Evolutionary conservation across 2,329 filamentous ascomycete species (phyloP), one percentile per base, ranked within the genome.

Genomic region (Penicillium hordei): DNA sequence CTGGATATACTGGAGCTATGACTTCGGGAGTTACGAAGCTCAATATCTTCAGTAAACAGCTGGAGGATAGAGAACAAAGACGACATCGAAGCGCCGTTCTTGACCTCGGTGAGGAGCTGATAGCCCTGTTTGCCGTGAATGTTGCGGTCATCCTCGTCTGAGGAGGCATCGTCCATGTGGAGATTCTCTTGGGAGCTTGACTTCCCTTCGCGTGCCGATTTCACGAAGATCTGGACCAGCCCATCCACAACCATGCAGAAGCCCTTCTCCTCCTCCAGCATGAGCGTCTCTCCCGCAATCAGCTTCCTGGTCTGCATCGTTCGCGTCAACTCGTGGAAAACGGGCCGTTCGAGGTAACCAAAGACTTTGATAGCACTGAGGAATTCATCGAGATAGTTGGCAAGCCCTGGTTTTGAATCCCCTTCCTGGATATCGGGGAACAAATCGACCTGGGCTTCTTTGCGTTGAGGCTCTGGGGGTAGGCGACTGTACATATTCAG

Each of bases 321-420:
- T 59, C 94, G 83, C 0, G 94, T 99, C 67, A 99, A 84, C 76
- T 99, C 94, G 70, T 99, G 95, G 70, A 99, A 99, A 42, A 99
- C 94, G 0, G 94, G 92, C 27, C 94, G 86, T 73, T 99, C 94
- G 43, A 99, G 81, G 71, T 97, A 99, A 9, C 94, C 94, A 76
- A 99, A 99, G 57, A 99, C 94, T 76, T 97, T 99, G 79, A 99
- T 99, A 31, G 95, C 94, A 72, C 93, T 97, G 23, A 99, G 80
- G 68, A 99, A 99, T 74, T 99, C 95, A 75, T 99, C 94, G 27
- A 99, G 82, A 67, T 99, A 99, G 72, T 93, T 99, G n/a, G 91
- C 87, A 44, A 99, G 81, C 0, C 93, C 94, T 0, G 92, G 88
- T 75, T 99, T 99, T 31, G 87, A 87, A 61, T 93, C 92, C 49